phyloP scores from a whole-genome alignment of 2,329 filamentous ascomycete genomes.

The Fusarium sp. region DNA sequence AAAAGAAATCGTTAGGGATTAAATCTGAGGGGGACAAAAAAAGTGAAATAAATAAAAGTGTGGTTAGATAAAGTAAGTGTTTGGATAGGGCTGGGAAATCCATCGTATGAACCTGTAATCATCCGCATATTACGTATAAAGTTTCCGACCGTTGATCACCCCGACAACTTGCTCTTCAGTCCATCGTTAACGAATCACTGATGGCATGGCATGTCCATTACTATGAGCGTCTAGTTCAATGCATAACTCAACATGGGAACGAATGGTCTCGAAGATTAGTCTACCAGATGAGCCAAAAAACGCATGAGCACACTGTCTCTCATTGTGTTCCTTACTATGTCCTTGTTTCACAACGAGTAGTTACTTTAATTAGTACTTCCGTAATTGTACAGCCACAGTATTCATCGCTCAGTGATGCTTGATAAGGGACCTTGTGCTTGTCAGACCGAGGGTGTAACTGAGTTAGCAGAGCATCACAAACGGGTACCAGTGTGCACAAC shows the following conservation, averaged over 20 bases:
- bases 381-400: background rate
- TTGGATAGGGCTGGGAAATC: background rate
- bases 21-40: background rate
- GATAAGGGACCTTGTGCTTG: background rate
- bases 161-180: background rate
- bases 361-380: background rate
- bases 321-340: background rate
- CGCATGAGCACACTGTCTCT: background rate
- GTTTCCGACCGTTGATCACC: background rate
- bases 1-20: background rate
- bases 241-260: too few species aligned
- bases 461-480: background rate
- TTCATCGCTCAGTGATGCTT: background rate
- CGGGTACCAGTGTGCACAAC: background rate
- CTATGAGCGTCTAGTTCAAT: too few species aligned
- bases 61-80: background rate
- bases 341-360: accelerated
- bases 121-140: background rate
- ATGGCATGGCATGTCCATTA: too few species aligned
- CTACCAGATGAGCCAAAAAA: too few species aligned
- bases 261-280: too few species aligned
- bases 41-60: background rate
- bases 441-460: background rate
- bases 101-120: background rate
- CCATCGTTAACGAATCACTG: background rate